Conservation (phyloP, 805 yeast genomes). For the Jamesozyma lodderae region DNA sequence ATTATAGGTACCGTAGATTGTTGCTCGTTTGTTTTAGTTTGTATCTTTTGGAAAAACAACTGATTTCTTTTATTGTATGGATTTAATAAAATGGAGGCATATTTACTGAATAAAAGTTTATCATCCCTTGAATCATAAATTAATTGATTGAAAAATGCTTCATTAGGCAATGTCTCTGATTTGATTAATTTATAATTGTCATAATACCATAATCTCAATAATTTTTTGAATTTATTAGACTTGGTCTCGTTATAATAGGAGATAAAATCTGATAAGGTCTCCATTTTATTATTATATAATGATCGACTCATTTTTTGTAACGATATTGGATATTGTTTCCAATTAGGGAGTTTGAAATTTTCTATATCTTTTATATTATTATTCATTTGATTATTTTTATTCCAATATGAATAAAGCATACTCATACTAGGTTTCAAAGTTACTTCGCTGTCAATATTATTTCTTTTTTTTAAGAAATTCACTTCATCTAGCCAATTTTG, state of each 20-base stretch:
- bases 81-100: slow-evolving; percentile 19
- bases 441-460: background rate
- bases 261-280: slow-evolving; percentile 18
- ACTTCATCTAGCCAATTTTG: slow-evolving; percentile 9
- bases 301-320: slow-evolving; percentile 13
- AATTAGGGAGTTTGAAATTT: slow-evolving; percentile 23
- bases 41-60: slow-evolving; percentile 9
- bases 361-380: slow-evolving; percentile 12
- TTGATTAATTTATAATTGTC: slow-evolving; percentile 18
- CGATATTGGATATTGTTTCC: slow-evolving; percentile 18
- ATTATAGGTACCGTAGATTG: slow-evolving; percentile 2
- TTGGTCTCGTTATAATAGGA: slow-evolving; percentile 14
- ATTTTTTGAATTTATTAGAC: slow-evolving; percentile 10
- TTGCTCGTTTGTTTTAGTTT: slow-evolving; percentile 3
- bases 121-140: slow-evolving; percentile 15
- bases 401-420: slow-evolving; percentile 22
- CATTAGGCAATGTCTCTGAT: slow-evolving; percentile 8
- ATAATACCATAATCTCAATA: slow-evolving; percentile 24
- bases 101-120: slow-evolving; percentile 14
- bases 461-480: background rate
- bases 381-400: slow-evolving; percentile 11
- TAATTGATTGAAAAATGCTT: slow-evolving; percentile 15
- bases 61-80: slow-evolving; percentile 12
- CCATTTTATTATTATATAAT: slow-evolving; percentile 17
- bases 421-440: slow-evolving; percentile 4